Base-by-base conservation (phyloP, 176 grass and related monocot genomes). In the Stipa capillata region DNA sequence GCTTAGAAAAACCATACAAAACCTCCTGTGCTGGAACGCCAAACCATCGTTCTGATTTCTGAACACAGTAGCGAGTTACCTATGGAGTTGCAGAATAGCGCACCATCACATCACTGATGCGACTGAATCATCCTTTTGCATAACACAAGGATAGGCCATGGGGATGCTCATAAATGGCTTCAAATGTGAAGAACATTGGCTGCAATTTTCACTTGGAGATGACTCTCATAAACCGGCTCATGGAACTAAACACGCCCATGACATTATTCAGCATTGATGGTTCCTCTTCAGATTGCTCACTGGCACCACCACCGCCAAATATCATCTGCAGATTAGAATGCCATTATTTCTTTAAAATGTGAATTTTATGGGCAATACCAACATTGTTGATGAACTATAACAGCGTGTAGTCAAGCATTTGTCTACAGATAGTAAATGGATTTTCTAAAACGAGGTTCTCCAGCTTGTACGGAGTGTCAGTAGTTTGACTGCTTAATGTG, bases 251-350 rank as follows among this genome's bases (percentile, higher is more conserved):
- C 9, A 91, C 75, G 13, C 88, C 87, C 84, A 87, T 82, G 3
- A 94, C 96, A 85, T 95, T 92, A 79, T 49, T 87, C 64, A 93
- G 69, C 64, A 93, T 55, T 5, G 92, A 99, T 84, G 88, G 86
- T 7, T 78, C 51, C 49, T 84, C 79, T 40, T 95, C 88, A 48
- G 90, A 77, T 76, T 91, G 74, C 79, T 92, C 92, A 3, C 42
- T 48, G 42, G 67, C 67, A 4, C 84, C 76, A 0, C 23, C 43
- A 50, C 87, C 85, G 44, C 83, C 83, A 80, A 99, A 99, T 88
- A 95, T 95, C 24, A 92, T 83, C 92, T 99, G 88, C 64, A 72
- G 2, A 60, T 73, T 57, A 28, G 2, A 80, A 36, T 54, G 34
- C 0, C 34, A 14, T 31, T 32, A 51, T 21, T 45, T 76, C 28